Conservation (phyloP, 1,284 basidiomycete species). For the Hemileia vastatrix region DNA sequence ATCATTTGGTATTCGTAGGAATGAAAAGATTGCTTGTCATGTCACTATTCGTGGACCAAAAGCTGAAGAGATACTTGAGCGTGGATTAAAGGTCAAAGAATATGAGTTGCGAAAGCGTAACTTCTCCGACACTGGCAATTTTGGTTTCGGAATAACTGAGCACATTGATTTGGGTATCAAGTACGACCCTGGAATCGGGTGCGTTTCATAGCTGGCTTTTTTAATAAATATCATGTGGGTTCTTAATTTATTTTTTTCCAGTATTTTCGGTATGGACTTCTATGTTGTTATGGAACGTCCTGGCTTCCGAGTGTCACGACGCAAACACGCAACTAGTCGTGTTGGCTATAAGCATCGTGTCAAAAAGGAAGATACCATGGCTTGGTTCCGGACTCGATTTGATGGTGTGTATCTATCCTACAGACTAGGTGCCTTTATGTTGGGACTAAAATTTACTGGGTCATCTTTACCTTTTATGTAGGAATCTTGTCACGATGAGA, state of each 20-base stretch:
- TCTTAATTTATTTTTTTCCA: neutral
- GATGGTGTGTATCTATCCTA: slow-evolving; percentile 16
- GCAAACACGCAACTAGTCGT: slow-evolving; percentile 79
- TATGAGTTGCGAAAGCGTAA: slow-evolving; percentile 84
- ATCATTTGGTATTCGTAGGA: slow-evolving; percentile 97
- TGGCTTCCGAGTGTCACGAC: slow-evolving; percentile 79
- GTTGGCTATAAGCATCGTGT: slow-evolving; percentile 68
- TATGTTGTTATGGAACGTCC: slow-evolving; percentile 96
- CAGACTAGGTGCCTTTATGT: no score
- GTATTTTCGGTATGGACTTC: slow-evolving; percentile 34
- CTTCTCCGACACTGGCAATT: slow-evolving; percentile 97
- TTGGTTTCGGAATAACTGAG: slow-evolving; percentile 95
- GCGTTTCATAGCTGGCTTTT: neutral
- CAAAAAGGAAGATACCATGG: slow-evolving; percentile 23
- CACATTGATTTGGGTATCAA: slow-evolving; percentile 98
- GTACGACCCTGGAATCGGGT: slow-evolving; percentile 89
- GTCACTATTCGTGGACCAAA: slow-evolving; percentile 99
- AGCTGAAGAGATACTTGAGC: slow-evolving; percentile 98
- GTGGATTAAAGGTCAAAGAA: slow-evolving; percentile 99
- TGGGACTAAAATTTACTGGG: no score
- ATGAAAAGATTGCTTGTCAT: slow-evolving; percentile 99
- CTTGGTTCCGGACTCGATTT: slow-evolving; percentile 23
- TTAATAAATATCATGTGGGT: neutral
- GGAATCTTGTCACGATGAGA: no score
- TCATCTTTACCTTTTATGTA: no score